Conservation (phyloP, 2,329 filamentous ascomycete genomes). For the Scedosporium aurantiacum region DNA sequence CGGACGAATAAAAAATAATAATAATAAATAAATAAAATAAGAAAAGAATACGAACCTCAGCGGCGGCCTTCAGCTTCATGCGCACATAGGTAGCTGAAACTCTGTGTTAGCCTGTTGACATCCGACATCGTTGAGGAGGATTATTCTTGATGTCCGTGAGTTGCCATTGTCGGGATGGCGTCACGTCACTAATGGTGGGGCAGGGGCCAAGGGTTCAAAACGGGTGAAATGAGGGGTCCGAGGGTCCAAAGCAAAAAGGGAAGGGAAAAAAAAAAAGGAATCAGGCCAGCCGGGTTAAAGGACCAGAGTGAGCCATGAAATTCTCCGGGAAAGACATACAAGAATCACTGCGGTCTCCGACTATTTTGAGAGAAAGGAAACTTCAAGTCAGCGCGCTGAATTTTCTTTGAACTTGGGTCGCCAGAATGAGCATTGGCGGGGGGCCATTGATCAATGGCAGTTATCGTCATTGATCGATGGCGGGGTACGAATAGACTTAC, state of each 20-base stretch:
- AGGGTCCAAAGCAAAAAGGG: neutral
- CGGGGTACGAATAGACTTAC: conserved; percentile 35
- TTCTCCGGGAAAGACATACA: conserved; percentile 40
- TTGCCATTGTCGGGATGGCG: neutral
- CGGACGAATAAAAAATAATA: neutral
- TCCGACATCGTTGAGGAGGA: no score
- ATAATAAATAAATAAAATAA: neutral
- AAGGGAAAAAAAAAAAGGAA: conserved; percentile 9
- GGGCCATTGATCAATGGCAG: neutral
- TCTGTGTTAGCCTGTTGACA: conserved; percentile 18
- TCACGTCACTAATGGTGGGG: conserved; percentile 8
- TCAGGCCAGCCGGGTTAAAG: neutral
- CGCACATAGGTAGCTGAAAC: conserved; percentile 83
- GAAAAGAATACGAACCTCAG: conserved; percentile 51
- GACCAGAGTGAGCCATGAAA: neutral
- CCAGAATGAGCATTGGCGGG: conserved; percentile 4
- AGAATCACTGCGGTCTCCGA: conserved; percentile 87
- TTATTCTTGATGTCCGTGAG: neutral
- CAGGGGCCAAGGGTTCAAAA: conserved; percentile 1
- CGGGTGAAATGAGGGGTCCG: neutral
- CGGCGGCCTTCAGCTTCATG: conserved; percentile 97
- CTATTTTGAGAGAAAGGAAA: conserved; percentile 30
- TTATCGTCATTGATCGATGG: no score
- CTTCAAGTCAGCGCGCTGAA: conserved; percentile 6
- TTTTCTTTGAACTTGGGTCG: neutral